phyloP scores from a whole-genome alignment of 192 early-diverging fungal genomes.

The Umbelopsis vinacea region DNA sequence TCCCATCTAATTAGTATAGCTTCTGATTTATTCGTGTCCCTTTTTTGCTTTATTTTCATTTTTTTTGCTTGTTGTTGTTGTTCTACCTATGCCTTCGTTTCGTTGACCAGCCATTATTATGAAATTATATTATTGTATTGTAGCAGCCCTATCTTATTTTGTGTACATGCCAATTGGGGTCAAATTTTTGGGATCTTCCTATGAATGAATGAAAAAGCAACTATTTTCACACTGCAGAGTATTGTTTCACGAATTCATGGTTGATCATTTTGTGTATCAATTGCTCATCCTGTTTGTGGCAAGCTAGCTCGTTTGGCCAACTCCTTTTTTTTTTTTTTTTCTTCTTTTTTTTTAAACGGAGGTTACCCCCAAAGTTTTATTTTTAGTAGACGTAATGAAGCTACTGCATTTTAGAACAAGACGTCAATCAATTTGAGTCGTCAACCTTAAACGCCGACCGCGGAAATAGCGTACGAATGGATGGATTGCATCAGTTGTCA shows the following conservation, averaged over 20 bases:
- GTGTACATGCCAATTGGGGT: background rate
- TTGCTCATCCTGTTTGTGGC: background rate
- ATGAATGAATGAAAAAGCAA: background rate
- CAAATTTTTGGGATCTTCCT: background rate
- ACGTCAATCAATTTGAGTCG: too few relatives aligned
- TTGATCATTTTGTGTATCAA: slow-evolving; percentile 18
- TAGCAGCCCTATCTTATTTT: background rate
- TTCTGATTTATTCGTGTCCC: too few relatives aligned
- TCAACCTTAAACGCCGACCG: too few relatives aligned
- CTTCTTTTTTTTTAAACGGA: background rate
- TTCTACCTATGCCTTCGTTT: background rate
- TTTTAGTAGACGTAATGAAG: too few relatives aligned
- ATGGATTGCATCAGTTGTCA: too few relatives aligned
- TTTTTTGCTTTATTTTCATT: background rate
- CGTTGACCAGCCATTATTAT: background rate
- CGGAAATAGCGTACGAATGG: too few relatives aligned
- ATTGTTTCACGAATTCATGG: slow-evolving; percentile 12
- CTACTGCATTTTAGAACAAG: too few relatives aligned
- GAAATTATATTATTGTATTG: slow-evolving; percentile 2
- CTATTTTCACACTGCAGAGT: background rate
- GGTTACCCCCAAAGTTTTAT: too few relatives aligned
- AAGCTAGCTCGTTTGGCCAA: background rate
- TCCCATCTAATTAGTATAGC: background rate
- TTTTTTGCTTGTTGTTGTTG: background rate
- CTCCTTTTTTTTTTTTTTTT: background rate